A percentile compares a stretch with the other conserved stretches of the same genome.
phyloP scores from a whole-genome alignment of 331 rosid genomes.

The Prunus yedoensis region DNA sequence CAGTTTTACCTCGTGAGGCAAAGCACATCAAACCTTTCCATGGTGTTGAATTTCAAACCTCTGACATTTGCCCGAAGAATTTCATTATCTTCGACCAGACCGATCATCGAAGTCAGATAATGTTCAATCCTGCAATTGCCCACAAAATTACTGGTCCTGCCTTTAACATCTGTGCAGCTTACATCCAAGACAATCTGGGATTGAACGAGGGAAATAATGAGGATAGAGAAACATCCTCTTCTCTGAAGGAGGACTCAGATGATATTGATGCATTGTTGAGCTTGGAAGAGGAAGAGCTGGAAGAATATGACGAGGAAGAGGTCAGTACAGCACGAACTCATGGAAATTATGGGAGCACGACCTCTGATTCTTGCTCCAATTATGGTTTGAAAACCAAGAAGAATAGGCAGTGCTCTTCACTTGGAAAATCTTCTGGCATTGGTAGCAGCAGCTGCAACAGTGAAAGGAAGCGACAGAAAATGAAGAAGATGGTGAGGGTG shows the following conservation, averaged over 20 bases:
- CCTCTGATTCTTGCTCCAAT: conserved; percentile 65
- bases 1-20: conserved; percentile 55
- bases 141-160: conserved; percentile 55
- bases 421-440: conserved; percentile 39
- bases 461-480: conserved; percentile 56
- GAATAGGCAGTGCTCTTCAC: conserved; percentile 39
- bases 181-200: conserved; percentile 44
- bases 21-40: conserved; percentile 57
- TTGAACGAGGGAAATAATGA: conserved; percentile 31
- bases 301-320: conserved; percentile 73
- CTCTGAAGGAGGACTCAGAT: conserved; percentile 67
- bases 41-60: conserved; percentile 73
- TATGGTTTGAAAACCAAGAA: conserved; percentile 58
- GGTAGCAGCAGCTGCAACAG: conserved; percentile 35
- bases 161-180: conserved; percentile 50
- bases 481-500: conserved; percentile 80
- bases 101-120: conserved; percentile 65
- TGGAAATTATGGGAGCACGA: conserved; percentile 44
- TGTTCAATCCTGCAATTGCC: conserved; percentile 81
- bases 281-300: conserved; percentile 57
- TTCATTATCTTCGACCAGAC: conserved; percentile 87
- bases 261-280: conserved; percentile 90
- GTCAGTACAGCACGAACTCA: conserved; percentile 80
- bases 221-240: conserved; percentile 54
- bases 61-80: conserved; percentile 80